Percentiles rank a stretch among this genome's conserved stretches.
Evolutionary conservation across 2,329 filamentous ascomycete species (phyloP).

Genomic region (Fusarium sp.): DNA sequence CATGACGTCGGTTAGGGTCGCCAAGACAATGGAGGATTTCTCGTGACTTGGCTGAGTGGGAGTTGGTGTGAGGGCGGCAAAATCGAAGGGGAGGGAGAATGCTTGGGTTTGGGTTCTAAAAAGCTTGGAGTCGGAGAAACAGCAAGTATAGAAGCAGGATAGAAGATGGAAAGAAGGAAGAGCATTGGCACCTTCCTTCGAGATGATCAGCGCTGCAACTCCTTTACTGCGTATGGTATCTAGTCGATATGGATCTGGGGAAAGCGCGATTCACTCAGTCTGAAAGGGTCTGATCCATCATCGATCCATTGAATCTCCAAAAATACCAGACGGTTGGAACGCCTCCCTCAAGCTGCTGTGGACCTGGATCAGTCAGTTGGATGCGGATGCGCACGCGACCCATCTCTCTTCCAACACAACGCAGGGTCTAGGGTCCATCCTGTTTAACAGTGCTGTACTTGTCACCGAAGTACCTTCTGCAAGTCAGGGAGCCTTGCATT

Average conservation of each 20-base stretch:
- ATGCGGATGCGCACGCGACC: conserved; percentile 10
- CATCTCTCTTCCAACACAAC: conserved; percentile 7
- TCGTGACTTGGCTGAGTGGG: not conserved
- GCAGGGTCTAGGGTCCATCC: conserved; percentile 2
- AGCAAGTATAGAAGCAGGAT: not conserved
- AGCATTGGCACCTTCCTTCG: not conserved
- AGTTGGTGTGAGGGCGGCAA: conserved; percentile 28
- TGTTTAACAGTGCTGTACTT: not conserved
- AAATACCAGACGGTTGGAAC: conserved; percentile 17
- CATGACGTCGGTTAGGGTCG: conserved; percentile 7
- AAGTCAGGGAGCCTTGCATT: not conserved
- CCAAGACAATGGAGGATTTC: conserved; percentile 9
- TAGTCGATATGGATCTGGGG: not conserved
- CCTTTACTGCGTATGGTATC: not conserved
- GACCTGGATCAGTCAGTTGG: conserved; percentile 4
- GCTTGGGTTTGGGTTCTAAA: not conserved
- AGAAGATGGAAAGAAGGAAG: conserved; percentile 1
- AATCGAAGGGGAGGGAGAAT: not conserved
- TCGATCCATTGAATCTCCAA: conserved; percentile 15
- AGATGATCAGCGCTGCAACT: conserved; percentile 4
- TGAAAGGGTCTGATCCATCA: not conserved
- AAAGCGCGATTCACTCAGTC: not conserved
- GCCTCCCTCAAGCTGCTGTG: not conserved
- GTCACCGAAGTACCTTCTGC: not conserved
- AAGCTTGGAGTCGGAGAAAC: not conserved